Percentiles rank a stretch among this genome's conserved stretches.
These are phyloP conservation scores for Tricholoma terreum DNA, from an alignment of 768 basidiomycete species.

Conservation along the genomic window DNA sequence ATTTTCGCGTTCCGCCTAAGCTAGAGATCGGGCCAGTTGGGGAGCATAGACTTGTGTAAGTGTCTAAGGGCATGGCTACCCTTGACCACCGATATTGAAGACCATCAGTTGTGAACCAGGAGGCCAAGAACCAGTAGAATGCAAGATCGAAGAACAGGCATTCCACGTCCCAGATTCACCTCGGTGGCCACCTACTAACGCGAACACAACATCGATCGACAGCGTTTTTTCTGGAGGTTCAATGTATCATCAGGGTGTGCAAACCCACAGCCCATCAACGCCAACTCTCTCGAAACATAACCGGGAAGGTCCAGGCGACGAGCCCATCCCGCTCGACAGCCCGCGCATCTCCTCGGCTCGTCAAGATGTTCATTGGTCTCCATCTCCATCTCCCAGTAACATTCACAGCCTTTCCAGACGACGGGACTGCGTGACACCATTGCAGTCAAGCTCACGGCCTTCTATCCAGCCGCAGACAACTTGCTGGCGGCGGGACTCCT, in stretches of 20 bases:
- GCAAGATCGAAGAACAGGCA: conserved; percentile 46
- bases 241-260: too few relatives aligned
- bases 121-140: conserved; percentile 42
- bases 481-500: too few relatives aligned
- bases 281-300: conserved; percentile 23
- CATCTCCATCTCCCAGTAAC: too few relatives aligned
- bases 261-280: too few relatives aligned
- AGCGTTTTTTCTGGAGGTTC: too few relatives aligned
- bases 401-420: too few relatives aligned
- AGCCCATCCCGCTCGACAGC: conserved; percentile 25
- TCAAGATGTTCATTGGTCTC: too few relatives aligned
- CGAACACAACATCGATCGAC: too few relatives aligned
- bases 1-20: conserved; percentile 82
- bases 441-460: too few relatives aligned
- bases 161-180: conserved; percentile 39
- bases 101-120: conserved; percentile 9
- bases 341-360: conserved; percentile 22
- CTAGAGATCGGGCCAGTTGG: conserved; percentile 73
- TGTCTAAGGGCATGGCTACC: too few relatives aligned
- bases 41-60: conserved; percentile 62
- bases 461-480: too few relatives aligned
- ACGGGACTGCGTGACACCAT: conserved; percentile 25
- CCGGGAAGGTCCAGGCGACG: conserved; percentile 22
- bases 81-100: not conserved
- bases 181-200: too few relatives aligned